Percentiles rank a stretch among this genome's conserved stretches.
phyloP scores from a whole-genome alignment of 2,329 filamentous ascomycete genomes.

The Parastagonospora avenae region DNA sequence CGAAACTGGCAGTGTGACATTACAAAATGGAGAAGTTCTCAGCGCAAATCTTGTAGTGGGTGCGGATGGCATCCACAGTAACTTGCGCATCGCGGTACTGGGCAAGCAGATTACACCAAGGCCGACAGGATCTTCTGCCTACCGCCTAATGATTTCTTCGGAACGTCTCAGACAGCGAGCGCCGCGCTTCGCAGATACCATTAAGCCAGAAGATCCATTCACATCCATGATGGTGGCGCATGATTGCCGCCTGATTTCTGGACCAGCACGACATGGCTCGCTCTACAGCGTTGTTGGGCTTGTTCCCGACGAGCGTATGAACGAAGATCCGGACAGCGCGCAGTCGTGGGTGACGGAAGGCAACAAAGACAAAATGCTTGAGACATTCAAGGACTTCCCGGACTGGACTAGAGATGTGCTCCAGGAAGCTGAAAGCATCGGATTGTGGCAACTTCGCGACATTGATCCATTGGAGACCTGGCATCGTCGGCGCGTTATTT shows the following conservation, averaged over 20 bases:
- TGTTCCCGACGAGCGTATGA: slow-evolving; percentile 52
- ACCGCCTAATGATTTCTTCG: slow-evolving; percentile 44
- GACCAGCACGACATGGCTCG: slow-evolving; percentile 49
- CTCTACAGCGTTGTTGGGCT: slow-evolving; percentile 53
- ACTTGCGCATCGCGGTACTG: slow-evolving; percentile 27
- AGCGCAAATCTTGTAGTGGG: slow-evolving; percentile 58
- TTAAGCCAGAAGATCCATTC: slow-evolving; percentile 47
- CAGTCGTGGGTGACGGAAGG: slow-evolving; percentile 50
- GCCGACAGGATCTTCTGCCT: slow-evolving; percentile 48
- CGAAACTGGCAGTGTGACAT: slow-evolving; percentile 47
- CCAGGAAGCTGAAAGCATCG: slow-evolving; percentile 39
- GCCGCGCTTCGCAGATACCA: slow-evolving; percentile 26
- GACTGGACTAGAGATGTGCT: slow-evolving; percentile 47
- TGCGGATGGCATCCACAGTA: slow-evolving; percentile 57
- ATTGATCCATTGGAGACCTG: slow-evolving; percentile 52
- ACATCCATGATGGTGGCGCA: slow-evolving; percentile 56
- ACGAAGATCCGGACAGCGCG: slow-evolving; percentile 44
- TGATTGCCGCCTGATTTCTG: slow-evolving; percentile 53
- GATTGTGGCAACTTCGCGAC: slow-evolving; percentile 55
- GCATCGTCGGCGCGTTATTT: slow-evolving; percentile 54
- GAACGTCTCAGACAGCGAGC: slow-evolving; percentile 23
- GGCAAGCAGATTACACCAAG: slow-evolving; percentile 23
- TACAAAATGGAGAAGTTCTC: slow-evolving; percentile 51
- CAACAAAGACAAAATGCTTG: slow-evolving; percentile 43
- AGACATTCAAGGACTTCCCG: slow-evolving; percentile 51